Evolutionary conservation across 306 rosid genomes (phyloP), one percentile per base, ranked within the genome.

Genomic region (Hippophae gyantsensis): DNA sequence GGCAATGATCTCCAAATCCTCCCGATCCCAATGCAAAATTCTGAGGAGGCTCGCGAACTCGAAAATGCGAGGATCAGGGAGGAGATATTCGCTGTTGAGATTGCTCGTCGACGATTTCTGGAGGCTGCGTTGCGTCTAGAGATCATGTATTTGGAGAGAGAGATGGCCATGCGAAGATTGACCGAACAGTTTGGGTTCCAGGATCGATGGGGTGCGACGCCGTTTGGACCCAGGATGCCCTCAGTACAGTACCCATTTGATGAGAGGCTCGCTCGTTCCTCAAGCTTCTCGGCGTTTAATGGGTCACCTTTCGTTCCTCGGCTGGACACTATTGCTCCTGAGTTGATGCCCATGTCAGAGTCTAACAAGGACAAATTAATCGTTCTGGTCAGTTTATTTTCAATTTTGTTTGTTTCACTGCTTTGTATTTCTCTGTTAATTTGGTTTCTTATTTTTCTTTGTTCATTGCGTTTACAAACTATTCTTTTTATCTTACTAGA

Each of bases 41-140:
- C 60, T 6, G 56, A 11, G 52, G 43, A 7, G 10, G 50, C 7
- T 0, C 42, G 59, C 6, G 83, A 76, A 6, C 48, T 63, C 13
- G 89, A 78, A 71, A 79, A 81, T 42, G 77, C 75, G 13, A 71
- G 50, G 51, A 71, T 83, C 9, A 72, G 82, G 23, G 70, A 77
- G 32, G 81, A 81, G 65, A 79, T 82, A 6, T 48, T 82, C 2
- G 58, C 70, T 3, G 48, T 45, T 0, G 84, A 72, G 64, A 70
- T 67, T 13, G 48, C 57, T 0, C 69, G 80, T 67, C 66, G 89
- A 45, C 43, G 65, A 14, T 52, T 72, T 54, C 58, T 83, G 9
- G 94, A 86, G 43, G 78, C 70, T 3, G 86, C 78, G 56, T 84
- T 86, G 32, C 75, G 83, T 43, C 73, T 70, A 56, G 94, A 80